These are phyloP conservation scores for Macrophomina pseudophaseolina DNA, from an alignment of 2,329 filamentous ascomycete genomes.

Conservation along the genomic window DNA sequence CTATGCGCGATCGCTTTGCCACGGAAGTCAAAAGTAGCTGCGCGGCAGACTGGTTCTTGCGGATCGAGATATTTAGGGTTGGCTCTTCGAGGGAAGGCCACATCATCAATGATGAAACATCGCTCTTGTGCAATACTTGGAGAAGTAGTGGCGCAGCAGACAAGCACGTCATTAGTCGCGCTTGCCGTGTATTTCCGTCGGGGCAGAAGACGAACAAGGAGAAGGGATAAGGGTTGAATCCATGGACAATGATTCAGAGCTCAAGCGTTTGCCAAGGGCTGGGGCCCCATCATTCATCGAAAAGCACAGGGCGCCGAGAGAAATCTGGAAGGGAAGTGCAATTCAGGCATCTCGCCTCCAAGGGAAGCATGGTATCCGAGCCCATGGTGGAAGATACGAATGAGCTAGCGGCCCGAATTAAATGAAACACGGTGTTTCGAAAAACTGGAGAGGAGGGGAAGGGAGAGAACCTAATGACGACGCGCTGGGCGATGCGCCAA, in stretches of 20 bases:
- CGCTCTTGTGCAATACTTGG: too few relatives aligned
- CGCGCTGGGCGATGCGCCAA: neutral
- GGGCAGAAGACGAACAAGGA: neutral
- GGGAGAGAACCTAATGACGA: neutral
- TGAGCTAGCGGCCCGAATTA: constrained; percentile 6
- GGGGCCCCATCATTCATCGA: constrained; percentile 5
- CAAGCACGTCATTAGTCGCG: too few relatives aligned
- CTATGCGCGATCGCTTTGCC: too few relatives aligned
- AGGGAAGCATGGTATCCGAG: neutral
- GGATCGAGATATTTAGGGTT: too few relatives aligned
- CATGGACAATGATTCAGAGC: neutral
- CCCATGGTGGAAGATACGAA: constrained; percentile 10
- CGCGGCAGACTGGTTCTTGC: too few relatives aligned
- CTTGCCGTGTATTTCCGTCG: too few relatives aligned
- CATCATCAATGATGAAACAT: too few relatives aligned
- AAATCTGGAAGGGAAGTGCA: neutral
- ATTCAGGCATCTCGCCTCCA: neutral
- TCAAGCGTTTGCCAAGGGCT: constrained; percentile 16
- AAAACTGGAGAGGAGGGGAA: constrained; percentile 1
- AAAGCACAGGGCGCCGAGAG: constrained; percentile 1
- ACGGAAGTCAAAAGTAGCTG: too few relatives aligned
- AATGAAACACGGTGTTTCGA: constrained; percentile 21
- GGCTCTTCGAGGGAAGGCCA: too few relatives aligned
- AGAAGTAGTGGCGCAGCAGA: too few relatives aligned
- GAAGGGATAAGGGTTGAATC: constrained; percentile 1